Base-by-base conservation (phyloP, 1,139 yeast genomes). In the Blastobotrys indianensis region DNA sequence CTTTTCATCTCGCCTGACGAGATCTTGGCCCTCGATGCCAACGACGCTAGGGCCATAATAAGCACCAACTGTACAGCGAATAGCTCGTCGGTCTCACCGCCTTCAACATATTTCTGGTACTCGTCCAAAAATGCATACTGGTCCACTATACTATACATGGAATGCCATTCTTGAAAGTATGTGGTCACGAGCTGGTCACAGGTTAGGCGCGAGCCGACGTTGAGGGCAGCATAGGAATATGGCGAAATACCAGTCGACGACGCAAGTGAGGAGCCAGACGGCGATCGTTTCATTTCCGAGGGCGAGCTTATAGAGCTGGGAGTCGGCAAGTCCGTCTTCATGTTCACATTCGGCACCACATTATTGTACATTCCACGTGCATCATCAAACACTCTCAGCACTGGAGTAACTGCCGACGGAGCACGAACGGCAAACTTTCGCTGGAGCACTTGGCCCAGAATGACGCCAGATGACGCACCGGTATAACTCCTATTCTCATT, bases 101-200 rank as follows among this genome's bases (percentile, higher is more conserved):
- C 39, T 43, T 48, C 38, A 47, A 57, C 66, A 43, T 79, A 74
- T 37, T 67, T 68, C 30, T 70, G 61, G 57, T 84, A 86, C 54
- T 77, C 77, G 30, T 70, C 68, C 58, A 82, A 68, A 57, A 86
- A 86, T 4, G 77, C 71, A 41, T 76, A 75, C 56, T 80, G 79
- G 61, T 85, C 85, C 44, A 87, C 61, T 9, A 85, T 72, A 0
- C 95, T 94, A 37, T 82, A 70, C 12, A 78, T 66, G 37, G 75
- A 73, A 32, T 86, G 83, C 95, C 96, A 88, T 51, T 83, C 84
- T 52, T 80, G 82, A 65, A 86, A 87, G 61, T 77, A 88, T 1
- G 75, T 63, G 49, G 64, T 49, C 25, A 64, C 59, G 9, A 66
- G 59, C 39, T 60, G 61, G 53, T 66, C 70, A 32, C 64, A 55